A percentile compares a stretch with the other conserved stretches of the same genome.
phyloP scores from a whole-genome alignment of 202 grass and related monocot species.

The Sporobolus alterniflorus region DNA sequence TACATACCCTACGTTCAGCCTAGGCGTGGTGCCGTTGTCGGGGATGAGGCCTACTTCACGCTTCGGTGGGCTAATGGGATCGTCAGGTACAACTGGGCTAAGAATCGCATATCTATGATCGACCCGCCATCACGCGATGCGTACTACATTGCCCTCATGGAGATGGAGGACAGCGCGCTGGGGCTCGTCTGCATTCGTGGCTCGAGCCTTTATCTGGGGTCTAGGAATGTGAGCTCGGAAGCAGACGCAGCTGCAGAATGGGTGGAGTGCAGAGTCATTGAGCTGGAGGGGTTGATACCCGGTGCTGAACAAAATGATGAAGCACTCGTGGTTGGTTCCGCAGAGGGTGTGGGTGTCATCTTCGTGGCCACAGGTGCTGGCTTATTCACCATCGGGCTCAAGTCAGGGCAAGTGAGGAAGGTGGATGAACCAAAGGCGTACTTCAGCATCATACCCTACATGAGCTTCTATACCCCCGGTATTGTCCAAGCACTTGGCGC shows the following conservation, averaged over 20 bases:
- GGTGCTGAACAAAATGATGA: not conserved
- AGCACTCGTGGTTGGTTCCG: not conserved
- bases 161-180: not conserved
- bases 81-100: not conserved
- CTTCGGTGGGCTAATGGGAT: not conserved
- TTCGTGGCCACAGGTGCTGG: not conserved
- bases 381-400: not conserved
- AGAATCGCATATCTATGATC: not conserved
- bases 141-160: not conserved
- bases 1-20: not conserved
- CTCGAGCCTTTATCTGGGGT: not conserved
- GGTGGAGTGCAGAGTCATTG: not conserved
- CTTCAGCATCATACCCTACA: not conserved
- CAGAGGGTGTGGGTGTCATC: slow-evolving; percentile 7
- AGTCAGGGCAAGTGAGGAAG: not conserved
- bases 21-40: not conserved
- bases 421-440: not conserved
- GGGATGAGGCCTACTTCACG: not conserved
- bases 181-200: not conserved
- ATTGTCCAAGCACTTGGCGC: not conserved
- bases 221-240: not conserved
- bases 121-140: not conserved
- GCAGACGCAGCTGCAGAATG: not conserved
- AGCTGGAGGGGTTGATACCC: not conserved
- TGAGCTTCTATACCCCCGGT: slow-evolving; percentile 5